Base-by-base conservation (phyloP, 805 yeast genomes). In the Scheffersomyces stipitis region DNA sequence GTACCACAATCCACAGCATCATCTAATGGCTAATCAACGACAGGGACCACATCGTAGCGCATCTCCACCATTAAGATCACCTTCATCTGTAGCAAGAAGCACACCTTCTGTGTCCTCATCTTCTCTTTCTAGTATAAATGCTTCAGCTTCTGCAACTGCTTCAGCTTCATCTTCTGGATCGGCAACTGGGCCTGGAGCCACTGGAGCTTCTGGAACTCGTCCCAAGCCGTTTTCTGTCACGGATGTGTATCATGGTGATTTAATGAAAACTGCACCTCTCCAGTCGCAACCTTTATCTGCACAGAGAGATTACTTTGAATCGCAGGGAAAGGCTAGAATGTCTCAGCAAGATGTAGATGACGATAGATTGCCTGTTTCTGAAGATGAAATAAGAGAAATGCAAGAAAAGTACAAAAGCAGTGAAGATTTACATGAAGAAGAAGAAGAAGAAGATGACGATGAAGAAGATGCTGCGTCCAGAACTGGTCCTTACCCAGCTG, bases 201-300 rank as follows among this genome's bases (percentile, higher is more conserved):
- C 10, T 7, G 24, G 24, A 30, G n/a, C 38, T 13, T n/a, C 29
- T 17, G 27, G 17, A 15, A 12, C 18, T 8, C 36, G 31, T 5
- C 14, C 29, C 3, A 37, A 33, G 17, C 44, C 38, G 27, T 36
- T 20, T 29, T 61, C 66, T 30, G 78, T 73, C 2, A 66, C 75
- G 4, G 81, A 76, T 48, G 76, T 76, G 3, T 76, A 71, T 45
- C 65, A 63, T 36, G 74, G 73, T 2, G 76, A 72, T 40, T 60
- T 61, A 28, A 56, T 70, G 13, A 64, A 68, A 40, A 64, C 60
- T 15, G 80, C 80, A 0, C 81, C 80, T 8, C 47, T 72, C 28
- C 58, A 58, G 17, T 71, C 78, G 12, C 81, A 76, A 48, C 80
- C 81, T 4, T 55, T 75, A 7, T 66, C 74, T 28, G 73, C 80